Conservation (phyloP, 352 stramenopile genomes). For the Phytophthora pini region DNA sequence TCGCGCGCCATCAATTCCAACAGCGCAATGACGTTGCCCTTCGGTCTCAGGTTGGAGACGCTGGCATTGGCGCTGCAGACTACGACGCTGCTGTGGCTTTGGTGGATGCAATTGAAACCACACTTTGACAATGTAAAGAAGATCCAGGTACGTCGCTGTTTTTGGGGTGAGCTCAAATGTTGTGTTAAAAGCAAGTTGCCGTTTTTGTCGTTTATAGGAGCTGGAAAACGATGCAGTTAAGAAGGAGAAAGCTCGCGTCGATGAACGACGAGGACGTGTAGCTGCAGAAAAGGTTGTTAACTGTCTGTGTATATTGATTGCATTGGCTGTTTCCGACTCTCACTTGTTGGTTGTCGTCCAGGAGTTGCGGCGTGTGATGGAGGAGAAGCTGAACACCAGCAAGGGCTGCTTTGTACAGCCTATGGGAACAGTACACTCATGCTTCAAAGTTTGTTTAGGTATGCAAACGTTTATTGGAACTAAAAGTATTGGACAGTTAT, state of each 20-base stretch:
- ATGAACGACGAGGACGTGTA: slow-evolving; percentile 70
- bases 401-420: slow-evolving; percentile 82
- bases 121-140: slow-evolving; percentile 4
- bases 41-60: slow-evolving; percentile 30
- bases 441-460: slow-evolving; percentile 78
- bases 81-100: slow-evolving; percentile 38
- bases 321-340: slow-evolving; percentile 4
- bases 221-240: slow-evolving; percentile 47
- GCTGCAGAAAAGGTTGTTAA: slow-evolving; percentile 64
- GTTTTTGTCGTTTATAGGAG: slow-evolving; percentile 24
- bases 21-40: slow-evolving; percentile 26
- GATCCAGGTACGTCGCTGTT: slow-evolving; percentile 20
- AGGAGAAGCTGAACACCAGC: slow-evolving; percentile 78
- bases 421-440: slow-evolving; percentile 79
- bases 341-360: slow-evolving; percentile 16
- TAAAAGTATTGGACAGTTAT: neutral
- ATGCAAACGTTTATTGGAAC: neutral
- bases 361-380: slow-evolving; percentile 75
- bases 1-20: slow-evolving; percentile 25
- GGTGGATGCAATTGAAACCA: slow-evolving; percentile 17
- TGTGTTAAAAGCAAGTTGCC: slow-evolving; percentile 10
- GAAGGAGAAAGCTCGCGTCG: slow-evolving; percentile 60
- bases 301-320: neutral
- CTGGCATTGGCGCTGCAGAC: slow-evolving; percentile 41
- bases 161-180: neutral